Conservation (phyloP, 768 basidiomycete genomes). For the Porpolomopsis calyptriformis region DNA sequence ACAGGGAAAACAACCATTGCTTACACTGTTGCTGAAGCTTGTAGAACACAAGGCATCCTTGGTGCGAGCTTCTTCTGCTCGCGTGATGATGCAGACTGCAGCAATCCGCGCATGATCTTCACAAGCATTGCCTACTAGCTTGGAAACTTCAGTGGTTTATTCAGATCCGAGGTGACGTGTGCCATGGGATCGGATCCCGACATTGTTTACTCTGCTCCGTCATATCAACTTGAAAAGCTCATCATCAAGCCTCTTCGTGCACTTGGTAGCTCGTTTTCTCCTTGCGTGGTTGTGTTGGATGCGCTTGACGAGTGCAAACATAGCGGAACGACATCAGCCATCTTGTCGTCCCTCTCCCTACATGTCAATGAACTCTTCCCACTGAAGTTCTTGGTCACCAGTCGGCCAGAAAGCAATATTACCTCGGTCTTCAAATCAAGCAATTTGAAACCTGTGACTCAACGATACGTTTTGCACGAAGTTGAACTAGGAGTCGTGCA, state of each 20-base stretch:
- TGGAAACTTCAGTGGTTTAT: constrained; percentile 2
- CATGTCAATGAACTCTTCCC: constrained; percentile 6
- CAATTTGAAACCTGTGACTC: neutral
- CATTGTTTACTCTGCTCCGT: constrained; percentile 10
- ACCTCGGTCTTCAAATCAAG: neutral
- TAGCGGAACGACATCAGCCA: neutral
- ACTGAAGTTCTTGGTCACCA: constrained; percentile 15
- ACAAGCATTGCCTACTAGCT: constrained; percentile 25
- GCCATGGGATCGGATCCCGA: constrained; percentile 10
- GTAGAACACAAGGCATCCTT: constrained; percentile 12
- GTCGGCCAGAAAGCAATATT: constrained; percentile 16
- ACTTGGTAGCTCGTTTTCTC: constrained; percentile 1
- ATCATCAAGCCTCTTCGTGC: constrained; percentile 3
- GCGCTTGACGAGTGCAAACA: constrained; percentile 21
- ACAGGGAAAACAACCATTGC: constrained; percentile 19
- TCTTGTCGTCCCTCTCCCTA: constrained; percentile 2
- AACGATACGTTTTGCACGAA: constrained; percentile 3
- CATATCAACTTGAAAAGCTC: constrained; percentile 12
- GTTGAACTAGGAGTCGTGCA: constrained; percentile 3
- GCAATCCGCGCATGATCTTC: constrained; percentile 16
- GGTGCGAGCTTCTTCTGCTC: constrained; percentile 29
- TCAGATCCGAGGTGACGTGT: constrained; percentile 4
- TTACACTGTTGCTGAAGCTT: constrained; percentile 16
- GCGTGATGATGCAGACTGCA: constrained; percentile 16
- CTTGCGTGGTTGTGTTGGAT: constrained; percentile 16